Base-by-base conservation (phyloP, 352 stramenopile species). In the Phytophthora palmivora region DNA sequence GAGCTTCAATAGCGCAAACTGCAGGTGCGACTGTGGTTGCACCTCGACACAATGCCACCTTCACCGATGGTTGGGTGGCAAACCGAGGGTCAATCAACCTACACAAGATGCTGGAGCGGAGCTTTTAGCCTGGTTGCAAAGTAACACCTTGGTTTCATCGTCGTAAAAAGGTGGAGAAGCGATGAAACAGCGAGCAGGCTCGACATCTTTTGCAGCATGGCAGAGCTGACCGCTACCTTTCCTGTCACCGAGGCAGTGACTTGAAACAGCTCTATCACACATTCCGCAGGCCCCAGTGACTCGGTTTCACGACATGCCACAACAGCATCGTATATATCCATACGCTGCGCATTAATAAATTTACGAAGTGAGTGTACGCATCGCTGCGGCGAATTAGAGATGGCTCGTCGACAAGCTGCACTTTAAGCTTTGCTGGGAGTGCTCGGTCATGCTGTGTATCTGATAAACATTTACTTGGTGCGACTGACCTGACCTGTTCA, bases 41-140 rank as follows among this genome's bases (percentile, higher is more conserved):
- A n/a, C 61, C 57, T 30, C 69, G 60, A 28, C 76, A 85, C 24
- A 85, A 64, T 0, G 54, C 43, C 6, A 70, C 66, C 18, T 75
- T 78, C 15, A 57, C 28, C 1, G 46, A 24, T 10, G 43, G 33
- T 0, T 57, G 39, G 15, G 48, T 52, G 19, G 46, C 15, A 11
- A 84, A 53, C 5, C 70, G 59, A 12, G 61, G 63, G 10, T 69
- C 44, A 4, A 42, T 39, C n/a, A 51, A 50, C 10, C 52, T 1
- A 71, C 82, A 37, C 79, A 91, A 0, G 37, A 44, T 2, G 70
- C 71, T 28, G 78, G 80, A 2, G 50, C 71, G 3, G 70, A 57
- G n/a, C 62, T 79, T 15, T 67, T 52, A 4, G 82, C 70, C 12
- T 75, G 39, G 1, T 50, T 52, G 28, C 82, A 89, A 3, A 91